Conservation (phyloP, 768 basidiomycete genomes). For the Suillus sp. region DNA sequence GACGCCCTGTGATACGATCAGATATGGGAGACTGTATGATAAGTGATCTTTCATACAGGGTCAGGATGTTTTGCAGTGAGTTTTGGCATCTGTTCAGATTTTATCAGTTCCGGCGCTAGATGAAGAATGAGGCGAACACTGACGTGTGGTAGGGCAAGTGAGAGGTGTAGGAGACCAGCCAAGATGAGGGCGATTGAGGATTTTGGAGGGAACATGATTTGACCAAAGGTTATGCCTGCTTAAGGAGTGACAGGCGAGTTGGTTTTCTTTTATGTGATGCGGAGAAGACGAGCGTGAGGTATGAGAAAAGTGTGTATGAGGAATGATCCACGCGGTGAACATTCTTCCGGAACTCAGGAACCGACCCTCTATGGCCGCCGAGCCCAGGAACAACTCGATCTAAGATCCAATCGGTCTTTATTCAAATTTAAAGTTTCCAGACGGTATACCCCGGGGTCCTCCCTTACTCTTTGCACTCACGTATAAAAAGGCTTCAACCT, state of each 20-base stretch:
- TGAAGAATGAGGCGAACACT: neutral
- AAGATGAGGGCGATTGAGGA: slow-evolving; percentile 26
- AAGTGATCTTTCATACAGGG: slow-evolving; percentile 16
- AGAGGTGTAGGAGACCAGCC: slow-evolving; percentile 23
- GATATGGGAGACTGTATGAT: neutral
- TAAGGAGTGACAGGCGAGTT: slow-evolving; percentile 1
- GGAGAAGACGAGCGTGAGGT: slow-evolving; percentile 13
- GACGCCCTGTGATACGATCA: slow-evolving; percentile 17
- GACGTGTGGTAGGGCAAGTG: slow-evolving; percentile 29
- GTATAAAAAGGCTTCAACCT: too few relatives aligned
- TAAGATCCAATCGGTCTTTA: too few relatives aligned
- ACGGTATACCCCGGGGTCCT: too few relatives aligned
- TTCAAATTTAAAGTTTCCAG: too few relatives aligned
- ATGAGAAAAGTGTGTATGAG: slow-evolving; percentile 23
- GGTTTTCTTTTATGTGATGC: slow-evolving; percentile 24
- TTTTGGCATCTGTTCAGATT: slow-evolving; percentile 17
- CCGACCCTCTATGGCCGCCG: slow-evolving; percentile 29
- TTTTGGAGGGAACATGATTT: slow-evolving; percentile 25
- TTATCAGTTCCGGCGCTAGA: slow-evolving; percentile 9
- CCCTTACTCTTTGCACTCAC: too few relatives aligned
- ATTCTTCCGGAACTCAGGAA: slow-evolving; percentile 28
- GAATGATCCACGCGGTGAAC: slow-evolving; percentile 19
- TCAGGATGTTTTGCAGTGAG: slow-evolving; percentile 7
- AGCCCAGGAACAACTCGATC: slow-evolving; percentile 23
- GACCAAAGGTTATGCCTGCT: slow-evolving; percentile 5